Evolutionary conservation across 495 filamentous ascomycete genomes (phyloP).

Genomic region (Podospora tetraspora): DNA sequence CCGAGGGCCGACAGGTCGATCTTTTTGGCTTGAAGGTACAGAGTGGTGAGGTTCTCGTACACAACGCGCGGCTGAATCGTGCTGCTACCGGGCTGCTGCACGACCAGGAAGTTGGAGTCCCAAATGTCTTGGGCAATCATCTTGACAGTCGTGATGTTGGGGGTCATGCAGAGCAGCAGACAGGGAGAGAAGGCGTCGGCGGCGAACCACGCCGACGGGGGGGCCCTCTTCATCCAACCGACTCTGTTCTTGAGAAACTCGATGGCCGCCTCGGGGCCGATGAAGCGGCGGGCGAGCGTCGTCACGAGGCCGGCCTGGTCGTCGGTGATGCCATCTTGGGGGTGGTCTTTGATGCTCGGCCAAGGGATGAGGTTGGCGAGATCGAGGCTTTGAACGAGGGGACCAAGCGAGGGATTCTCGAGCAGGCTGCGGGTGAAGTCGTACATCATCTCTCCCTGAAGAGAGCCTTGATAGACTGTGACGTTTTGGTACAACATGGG

Average conservation of each 20-base stretch:
- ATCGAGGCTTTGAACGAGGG: neutral
- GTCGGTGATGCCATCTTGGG: neutral
- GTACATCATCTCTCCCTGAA: neutral
- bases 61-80: neutral
- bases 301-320: neutral
- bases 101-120: neutral
- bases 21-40: neutral
- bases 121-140: neutral
- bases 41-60: neutral
- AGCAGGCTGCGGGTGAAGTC: neutral
- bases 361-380: neutral
- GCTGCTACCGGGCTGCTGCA: neutral
- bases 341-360: neutral
- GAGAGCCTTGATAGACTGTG: neutral
- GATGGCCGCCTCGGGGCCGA: neutral
- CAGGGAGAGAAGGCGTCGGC: neutral
- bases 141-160: neutral
- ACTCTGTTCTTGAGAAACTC: neutral
- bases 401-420: neutral
- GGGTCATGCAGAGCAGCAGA: neutral
- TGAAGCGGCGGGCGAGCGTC: neutral
- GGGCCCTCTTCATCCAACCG: neutral
- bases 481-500: neutral
- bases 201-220: neutral
- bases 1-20: neutral